Evolutionary conservation across 2,329 filamentous ascomycete species (phyloP), one percentile per base, ranked within the genome.

Genomic region (Ceratocystis albifundus): DNA sequence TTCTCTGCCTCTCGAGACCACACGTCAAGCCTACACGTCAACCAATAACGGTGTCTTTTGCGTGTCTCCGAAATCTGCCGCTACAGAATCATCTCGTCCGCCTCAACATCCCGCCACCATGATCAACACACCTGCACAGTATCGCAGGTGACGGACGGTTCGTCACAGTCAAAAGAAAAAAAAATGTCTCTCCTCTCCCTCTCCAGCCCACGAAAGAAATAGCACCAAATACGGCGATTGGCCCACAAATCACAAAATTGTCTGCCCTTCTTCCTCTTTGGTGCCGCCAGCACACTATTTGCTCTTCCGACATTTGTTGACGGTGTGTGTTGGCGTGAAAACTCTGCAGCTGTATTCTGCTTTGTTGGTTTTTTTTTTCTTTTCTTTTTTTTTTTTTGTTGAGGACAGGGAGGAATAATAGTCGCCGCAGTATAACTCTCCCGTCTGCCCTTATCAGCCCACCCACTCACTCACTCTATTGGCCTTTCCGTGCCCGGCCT

Each of bases 181-280:
- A n/a, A 32, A 32, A 32, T 32, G 30, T 32, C 30, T 32, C 30
- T 32, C 30, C 30, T 7, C 5, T 6, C 12, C n/a, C 30, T 32
- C 30, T 32, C 30, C 30, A 1, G 30, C n/a, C 12, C n/a, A 48
- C 17, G 4, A 48, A n/a, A 7, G n/a, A 28, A 28, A 28, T 28
- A 28, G 28, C 28, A 28, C 28, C 28, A n/a, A n/a, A 48, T 7
- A 48, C n/a, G 17, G 46, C 46, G 30, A 32, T 48, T 4, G 46
- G 15, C 12, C 20, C 50, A 55, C 7, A 55, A 55, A 32, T 32
- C 3, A 17, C 25, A 28, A 55, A 20, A 20, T 20, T 30, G 17
- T 28, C 25, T 28, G 50, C 20, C 61, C 50, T 28, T 63, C 50
- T 63, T 45, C 44, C 20, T 63, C 50, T 63, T 63, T 48, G 0